A percentile compares a stretch with the other conserved stretches of the same genome.
phyloP scores from a whole-genome alignment of 192 early-diverging fungal species.

The Entophlyctis helioformis region DNA sequence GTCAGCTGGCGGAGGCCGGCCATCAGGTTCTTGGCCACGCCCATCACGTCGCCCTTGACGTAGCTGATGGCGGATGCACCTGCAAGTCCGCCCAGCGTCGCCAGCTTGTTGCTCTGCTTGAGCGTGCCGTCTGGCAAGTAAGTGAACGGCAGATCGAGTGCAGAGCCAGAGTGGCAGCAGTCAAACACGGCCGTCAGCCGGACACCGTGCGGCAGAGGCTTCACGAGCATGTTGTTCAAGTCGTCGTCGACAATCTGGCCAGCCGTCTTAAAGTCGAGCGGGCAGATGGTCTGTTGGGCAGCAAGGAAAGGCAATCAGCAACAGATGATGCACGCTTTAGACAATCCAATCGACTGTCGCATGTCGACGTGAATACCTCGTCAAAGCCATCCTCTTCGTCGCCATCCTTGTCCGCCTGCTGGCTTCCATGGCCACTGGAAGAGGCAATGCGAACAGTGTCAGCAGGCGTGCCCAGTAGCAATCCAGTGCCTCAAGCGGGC shows the following conservation, averaged over 20 bases:
- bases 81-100: constrained; percentile 6
- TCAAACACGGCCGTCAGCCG: constrained; percentile 64
- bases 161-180: constrained; percentile 46
- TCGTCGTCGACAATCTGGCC: constrained; percentile 63
- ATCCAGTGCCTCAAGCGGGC: not conserved
- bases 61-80: constrained; percentile 4
- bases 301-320: not conserved
- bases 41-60: constrained; percentile 10
- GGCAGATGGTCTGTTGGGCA: constrained; percentile 69
- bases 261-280: constrained; percentile 53
- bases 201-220: constrained; percentile 49
- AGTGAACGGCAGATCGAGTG: constrained; percentile 30
- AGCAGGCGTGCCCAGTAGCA: not conserved
- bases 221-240: constrained; percentile 49
- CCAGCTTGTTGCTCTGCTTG: constrained; percentile 6
- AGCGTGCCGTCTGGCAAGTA: constrained; percentile 27
- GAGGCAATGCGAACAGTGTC: not conserved
- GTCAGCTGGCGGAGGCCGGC: constrained; percentile 1
- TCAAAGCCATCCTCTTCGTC: constrained; percentile 30
- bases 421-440: constrained; percentile 48
- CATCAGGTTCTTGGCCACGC: constrained; percentile 11
- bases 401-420: constrained; percentile 30
- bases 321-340: constrained; percentile 3
- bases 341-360: no score
- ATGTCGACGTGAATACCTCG: no score